A percentile compares a stretch with the other conserved stretches of the same genome.
phyloP scores from a whole-genome alignment of 2,329 filamentous ascomycete genomes.

The Penicillium janthinellum region DNA sequence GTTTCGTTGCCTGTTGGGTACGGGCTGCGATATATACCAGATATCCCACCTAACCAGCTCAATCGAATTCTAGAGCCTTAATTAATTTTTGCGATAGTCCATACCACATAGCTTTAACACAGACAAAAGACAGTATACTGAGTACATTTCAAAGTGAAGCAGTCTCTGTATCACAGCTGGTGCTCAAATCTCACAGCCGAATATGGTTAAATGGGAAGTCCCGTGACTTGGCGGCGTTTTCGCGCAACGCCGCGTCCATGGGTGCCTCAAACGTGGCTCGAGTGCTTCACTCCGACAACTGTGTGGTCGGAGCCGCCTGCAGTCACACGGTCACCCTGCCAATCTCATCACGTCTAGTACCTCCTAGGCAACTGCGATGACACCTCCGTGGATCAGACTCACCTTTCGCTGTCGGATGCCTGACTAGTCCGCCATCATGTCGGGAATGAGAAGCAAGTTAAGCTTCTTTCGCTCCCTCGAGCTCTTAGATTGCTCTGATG shows the following conservation, averaged over 20 bases:
- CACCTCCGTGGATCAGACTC: slow-evolving; percentile 19
- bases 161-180: not conserved
- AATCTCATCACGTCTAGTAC: not conserved
- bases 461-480: slow-evolving; percentile 42
- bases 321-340: not conserved
- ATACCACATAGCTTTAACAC: too few species aligned
- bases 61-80: too few species aligned
- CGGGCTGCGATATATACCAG: too few species aligned
- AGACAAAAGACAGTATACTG: too few species aligned
- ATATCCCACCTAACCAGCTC: too few species aligned
- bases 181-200: not conserved
- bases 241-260: slow-evolving; percentile 28
- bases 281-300: slow-evolving; percentile 5
- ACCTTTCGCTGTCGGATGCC: slow-evolving; percentile 14
- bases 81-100: too few species aligned
- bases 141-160: not conserved
- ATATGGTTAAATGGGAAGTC: slow-evolving; percentile 28
- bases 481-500: slow-evolving; percentile 32
- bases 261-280: slow-evolving; percentile 22
- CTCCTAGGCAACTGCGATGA: slow-evolving; percentile 16
- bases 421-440: slow-evolving; percentile 23
- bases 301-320: slow-evolving; percentile 3
- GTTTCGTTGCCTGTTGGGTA: too few species aligned
- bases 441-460: slow-evolving; percentile 30
- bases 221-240: slow-evolving; percentile 41